phyloP scores from a whole-genome alignment of 192 early-diverging fungal genomes.

The Linnemannia hyalina region DNA sequence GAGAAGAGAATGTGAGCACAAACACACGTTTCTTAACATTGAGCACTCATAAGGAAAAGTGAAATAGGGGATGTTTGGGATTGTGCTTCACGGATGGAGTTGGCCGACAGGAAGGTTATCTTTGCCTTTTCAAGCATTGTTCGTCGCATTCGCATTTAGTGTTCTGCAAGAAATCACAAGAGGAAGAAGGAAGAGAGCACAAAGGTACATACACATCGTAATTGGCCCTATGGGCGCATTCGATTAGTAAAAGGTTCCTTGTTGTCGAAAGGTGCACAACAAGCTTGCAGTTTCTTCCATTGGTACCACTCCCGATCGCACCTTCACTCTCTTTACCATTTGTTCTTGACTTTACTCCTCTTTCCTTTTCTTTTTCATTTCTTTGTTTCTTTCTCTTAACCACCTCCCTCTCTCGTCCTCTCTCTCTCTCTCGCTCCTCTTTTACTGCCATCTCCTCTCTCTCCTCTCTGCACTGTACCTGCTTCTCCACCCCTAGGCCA shows the following conservation, averaged over 20 bases:
- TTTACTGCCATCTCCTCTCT: neutral
- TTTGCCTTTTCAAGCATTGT: constrained; percentile 19
- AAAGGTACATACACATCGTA: neutral
- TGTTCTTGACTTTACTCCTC: neutral
- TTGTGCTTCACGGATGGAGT: neutral
- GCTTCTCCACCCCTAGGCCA: neutral
- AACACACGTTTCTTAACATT: neutral
- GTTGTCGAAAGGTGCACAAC: neutral
- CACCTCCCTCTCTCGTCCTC: neutral
- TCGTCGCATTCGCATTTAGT: neutral
- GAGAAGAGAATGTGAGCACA: neutral
- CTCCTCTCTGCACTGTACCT: neutral
- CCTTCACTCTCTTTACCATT: neutral
- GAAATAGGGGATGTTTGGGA: neutral
- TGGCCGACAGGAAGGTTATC: constrained; percentile 1
- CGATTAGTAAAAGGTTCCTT: too few species aligned
- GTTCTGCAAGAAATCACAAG: neutral
- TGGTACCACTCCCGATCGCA: neutral
- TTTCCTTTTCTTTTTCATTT: neutral
- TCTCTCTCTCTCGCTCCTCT: neutral
- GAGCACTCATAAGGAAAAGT: neutral
- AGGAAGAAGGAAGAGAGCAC: neutral
- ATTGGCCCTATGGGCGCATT: neutral
- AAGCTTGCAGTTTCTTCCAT: neutral
- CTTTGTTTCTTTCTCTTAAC: neutral